A percentile compares a stretch with the other conserved stretches of the same genome.
These are phyloP conservation scores for Termitomyces sp. DNA, from an alignment of 768 basidiomycete species.

Conservation along the genomic window DNA sequence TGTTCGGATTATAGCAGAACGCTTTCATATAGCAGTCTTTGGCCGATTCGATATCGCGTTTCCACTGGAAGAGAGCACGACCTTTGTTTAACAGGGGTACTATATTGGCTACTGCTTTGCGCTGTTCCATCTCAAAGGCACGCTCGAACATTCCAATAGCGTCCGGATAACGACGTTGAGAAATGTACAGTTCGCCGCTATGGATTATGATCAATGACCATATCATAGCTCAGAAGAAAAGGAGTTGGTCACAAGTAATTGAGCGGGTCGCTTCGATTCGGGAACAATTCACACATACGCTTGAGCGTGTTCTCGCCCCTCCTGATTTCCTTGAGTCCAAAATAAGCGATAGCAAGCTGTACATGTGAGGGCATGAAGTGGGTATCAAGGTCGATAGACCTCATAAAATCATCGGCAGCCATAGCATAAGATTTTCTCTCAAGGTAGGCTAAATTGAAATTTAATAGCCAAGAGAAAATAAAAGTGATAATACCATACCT, in stretches of 20 bases:
- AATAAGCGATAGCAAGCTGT: constrained; percentile 93
- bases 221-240: not conserved
- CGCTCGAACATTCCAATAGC: constrained; percentile 90
- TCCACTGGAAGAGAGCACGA: constrained; percentile 94
- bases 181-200: constrained; percentile 91
- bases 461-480: no score
- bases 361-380: constrained; percentile 95
- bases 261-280: constrained; percentile 79
- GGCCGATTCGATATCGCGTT: constrained; percentile 79
- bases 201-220: not conserved
- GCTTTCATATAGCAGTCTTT: constrained; percentile 89
- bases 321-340: constrained; percentile 72
- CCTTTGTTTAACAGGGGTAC: constrained; percentile 96
- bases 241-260: constrained; percentile 81
- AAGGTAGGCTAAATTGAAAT: constrained; percentile 65
- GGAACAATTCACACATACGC: constrained; percentile 79
- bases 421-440: constrained; percentile 75
- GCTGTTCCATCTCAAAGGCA: constrained; percentile 83
- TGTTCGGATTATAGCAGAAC: constrained; percentile 80
- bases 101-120: constrained; percentile 74
- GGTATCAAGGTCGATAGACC: constrained; percentile 83
- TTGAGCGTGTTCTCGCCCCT: constrained; percentile 86
- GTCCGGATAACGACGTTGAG: constrained; percentile 84
- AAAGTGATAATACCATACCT: constrained; percentile 46
- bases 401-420: constrained; percentile 87